phyloP scores from a whole-genome alignment of 495 filamentous ascomycete species.

The Pyrenula aspistea region DNA sequence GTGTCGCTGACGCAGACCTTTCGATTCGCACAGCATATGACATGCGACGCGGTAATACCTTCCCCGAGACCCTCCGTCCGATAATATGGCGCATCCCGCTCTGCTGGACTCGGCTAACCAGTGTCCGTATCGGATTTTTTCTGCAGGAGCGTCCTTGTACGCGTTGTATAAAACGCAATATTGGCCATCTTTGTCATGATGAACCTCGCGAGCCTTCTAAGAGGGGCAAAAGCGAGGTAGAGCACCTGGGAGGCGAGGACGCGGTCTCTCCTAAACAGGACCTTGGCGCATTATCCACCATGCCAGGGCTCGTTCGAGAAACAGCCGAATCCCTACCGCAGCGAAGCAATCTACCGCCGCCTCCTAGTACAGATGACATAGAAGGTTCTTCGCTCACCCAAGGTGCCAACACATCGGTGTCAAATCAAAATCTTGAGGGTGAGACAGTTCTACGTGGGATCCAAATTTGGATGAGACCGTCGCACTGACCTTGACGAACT shows the following conservation, averaged over 20 bases:
- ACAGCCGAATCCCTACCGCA: not conserved
- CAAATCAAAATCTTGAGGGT: not conserved
- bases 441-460: not conserved
- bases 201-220: conserved; percentile 77
- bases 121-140: conserved; percentile 13
- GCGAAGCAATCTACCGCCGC: not conserved
- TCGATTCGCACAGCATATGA: conserved; percentile 80
- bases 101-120: not conserved
- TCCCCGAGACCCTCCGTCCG: conserved; percentile 20
- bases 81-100: not conserved
- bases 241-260: conserved; percentile 47
- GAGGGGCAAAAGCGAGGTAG: conserved; percentile 60
- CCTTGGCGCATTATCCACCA: conserved; percentile 22
- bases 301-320: conserved; percentile 13
- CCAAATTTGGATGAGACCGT: not conserved
- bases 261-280: conserved; percentile 39
- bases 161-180: conserved; percentile 96
- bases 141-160: conserved; percentile 85
- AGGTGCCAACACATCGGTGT: not conserved
- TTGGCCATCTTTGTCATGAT: conserved; percentile 97
- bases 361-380: not conserved
- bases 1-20: conserved; percentile 14
- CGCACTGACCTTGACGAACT: not conserved
- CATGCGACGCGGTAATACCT: conserved; percentile 93
- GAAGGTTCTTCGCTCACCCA: not conserved